These are phyloP conservation scores for Exobasidium cylindrosporum DNA, from an alignment of 1,284 basidiomycete genomes.

Conservation along the genomic window DNA sequence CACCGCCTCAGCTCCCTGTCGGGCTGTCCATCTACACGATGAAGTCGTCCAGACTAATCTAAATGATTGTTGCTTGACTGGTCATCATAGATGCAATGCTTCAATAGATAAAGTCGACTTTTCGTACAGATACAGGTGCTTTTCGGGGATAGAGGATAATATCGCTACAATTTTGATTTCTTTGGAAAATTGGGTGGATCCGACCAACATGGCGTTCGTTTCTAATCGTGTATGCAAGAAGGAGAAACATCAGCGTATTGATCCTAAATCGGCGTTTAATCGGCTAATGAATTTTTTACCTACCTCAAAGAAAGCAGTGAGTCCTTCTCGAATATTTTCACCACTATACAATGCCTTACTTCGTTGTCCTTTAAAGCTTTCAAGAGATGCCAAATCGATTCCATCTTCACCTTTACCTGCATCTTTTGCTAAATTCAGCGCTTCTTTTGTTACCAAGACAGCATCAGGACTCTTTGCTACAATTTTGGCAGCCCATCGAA, in stretches of 20 bases:
- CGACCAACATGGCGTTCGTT: slow-evolving; percentile 34
- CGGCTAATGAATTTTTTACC: slow-evolving; percentile 17
- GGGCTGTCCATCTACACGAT: too few species aligned
- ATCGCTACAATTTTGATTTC: slow-evolving; percentile 3
- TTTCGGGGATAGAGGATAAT: too few species aligned
- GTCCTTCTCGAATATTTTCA: slow-evolving; percentile 69
- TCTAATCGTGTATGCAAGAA: too few species aligned
- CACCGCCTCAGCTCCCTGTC: too few species aligned
- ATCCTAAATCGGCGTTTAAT: neutral
- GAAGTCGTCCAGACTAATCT: too few species aligned
- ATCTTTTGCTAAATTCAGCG: slow-evolving; percentile 32
- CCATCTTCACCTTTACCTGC: slow-evolving; percentile 53
- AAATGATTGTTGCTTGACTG: too few species aligned
- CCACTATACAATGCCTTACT: slow-evolving; percentile 66
- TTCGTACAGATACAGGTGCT: too few species aligned
- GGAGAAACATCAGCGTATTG: too few species aligned
- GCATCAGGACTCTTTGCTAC: slow-evolving; percentile 72
- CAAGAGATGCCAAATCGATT: slow-evolving; percentile 62
- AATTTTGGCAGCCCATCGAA: slow-evolving; percentile 67
- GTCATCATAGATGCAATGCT: too few species aligned
- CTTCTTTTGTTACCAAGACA: slow-evolving; percentile 72
- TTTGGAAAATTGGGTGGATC: slow-evolving; percentile 19
- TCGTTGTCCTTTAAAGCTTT: slow-evolving; percentile 61
- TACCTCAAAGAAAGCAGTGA: slow-evolving; percentile 60
- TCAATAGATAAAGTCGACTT: too few species aligned